A percentile compares a stretch with the other conserved stretches of the same genome.
These are phyloP conservation scores for Populus trichocarpa DNA, from an alignment of 441 rosid genomes.

Conservation along the genomic window DNA sequence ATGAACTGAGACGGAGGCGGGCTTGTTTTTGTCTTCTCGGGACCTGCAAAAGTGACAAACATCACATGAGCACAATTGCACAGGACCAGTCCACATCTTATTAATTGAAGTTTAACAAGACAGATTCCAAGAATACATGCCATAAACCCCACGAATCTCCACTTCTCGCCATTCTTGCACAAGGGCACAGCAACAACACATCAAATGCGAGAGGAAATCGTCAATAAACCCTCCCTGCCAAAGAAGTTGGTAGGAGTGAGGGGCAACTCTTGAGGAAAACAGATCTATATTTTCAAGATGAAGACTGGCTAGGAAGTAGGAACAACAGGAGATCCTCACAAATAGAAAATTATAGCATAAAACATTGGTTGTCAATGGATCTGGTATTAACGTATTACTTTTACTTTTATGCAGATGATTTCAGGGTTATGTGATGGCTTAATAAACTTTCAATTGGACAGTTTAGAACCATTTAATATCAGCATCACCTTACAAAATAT, in stretches of 20 bases:
- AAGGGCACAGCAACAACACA: constrained; percentile 97
- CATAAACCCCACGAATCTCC: constrained; percentile 74
- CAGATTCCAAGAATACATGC: constrained; percentile 29
- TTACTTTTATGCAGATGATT: neutral
- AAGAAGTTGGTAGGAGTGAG: neutral
- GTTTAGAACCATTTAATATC: neutral
- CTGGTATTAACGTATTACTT: neutral
- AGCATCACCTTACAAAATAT: neutral
- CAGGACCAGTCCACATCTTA: neutral
- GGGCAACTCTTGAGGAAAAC: neutral
- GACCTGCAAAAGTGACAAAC: constrained; percentile 39
- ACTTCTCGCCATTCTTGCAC: constrained; percentile 97
- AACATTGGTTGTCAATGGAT: neutral
- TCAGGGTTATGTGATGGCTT: neutral
- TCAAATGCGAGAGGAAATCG: constrained; percentile 85
- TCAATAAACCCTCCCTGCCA: constrained; percentile 85
- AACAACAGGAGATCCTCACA: neutral
- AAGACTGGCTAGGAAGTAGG: neutral
- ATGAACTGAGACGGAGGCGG: constrained; percentile 82
- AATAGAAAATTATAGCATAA: neutral
- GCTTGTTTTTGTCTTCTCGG: constrained; percentile 66
- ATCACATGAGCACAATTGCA: neutral
- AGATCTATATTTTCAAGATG: neutral
- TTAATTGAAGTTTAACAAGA: neutral
- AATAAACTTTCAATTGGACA: neutral